These are phyloP conservation scores for Solanum sejunctum DNA, from an alignment of 257 asterid species.

Conservation along the genomic window DNA sequence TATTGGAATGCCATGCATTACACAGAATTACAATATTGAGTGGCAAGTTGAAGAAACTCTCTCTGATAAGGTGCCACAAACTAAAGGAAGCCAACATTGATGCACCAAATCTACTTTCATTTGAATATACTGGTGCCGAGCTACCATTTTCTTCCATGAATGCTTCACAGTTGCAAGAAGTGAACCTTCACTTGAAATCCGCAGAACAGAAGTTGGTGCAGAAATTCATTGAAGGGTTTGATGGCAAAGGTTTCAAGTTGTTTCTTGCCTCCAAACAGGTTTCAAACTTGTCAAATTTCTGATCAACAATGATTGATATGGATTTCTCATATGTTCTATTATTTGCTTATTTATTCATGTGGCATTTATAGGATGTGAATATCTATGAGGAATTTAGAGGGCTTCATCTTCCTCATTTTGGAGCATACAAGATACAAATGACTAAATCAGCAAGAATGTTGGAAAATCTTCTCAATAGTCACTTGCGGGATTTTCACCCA, in stretches of 20 bases:
- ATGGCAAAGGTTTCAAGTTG: constrained; percentile 20
- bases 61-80: constrained; percentile 15
- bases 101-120: constrained; percentile 26
- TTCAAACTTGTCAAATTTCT: neutral
- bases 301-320: neutral
- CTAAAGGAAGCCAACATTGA: constrained; percentile 16
- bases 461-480: constrained; percentile 15
- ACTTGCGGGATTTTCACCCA: constrained; percentile 23
- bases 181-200: constrained; percentile 15
- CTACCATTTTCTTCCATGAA: constrained; percentile 22
- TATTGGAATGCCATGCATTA: constrained; percentile 13
- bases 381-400: constrained; percentile 22
- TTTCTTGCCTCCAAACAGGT: constrained; percentile 25
- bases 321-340: neutral
- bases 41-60: constrained; percentile 19
- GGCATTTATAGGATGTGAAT: constrained; percentile 21
- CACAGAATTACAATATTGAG: constrained; percentile 19
- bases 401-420: neutral
- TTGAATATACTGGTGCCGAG: constrained; percentile 15
- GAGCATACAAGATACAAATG: constrained; percentile 19
- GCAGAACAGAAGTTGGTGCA: neutral
- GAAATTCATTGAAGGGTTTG: constrained; percentile 5
- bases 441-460: constrained; percentile 9
- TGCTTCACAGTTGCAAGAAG: constrained; percentile 11
- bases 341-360: neutral